These are phyloP conservation scores for Cutaneotrichosporon cavernicola DNA, from an alignment of 1,284 basidiomycete genomes.

Conservation along the genomic window DNA sequence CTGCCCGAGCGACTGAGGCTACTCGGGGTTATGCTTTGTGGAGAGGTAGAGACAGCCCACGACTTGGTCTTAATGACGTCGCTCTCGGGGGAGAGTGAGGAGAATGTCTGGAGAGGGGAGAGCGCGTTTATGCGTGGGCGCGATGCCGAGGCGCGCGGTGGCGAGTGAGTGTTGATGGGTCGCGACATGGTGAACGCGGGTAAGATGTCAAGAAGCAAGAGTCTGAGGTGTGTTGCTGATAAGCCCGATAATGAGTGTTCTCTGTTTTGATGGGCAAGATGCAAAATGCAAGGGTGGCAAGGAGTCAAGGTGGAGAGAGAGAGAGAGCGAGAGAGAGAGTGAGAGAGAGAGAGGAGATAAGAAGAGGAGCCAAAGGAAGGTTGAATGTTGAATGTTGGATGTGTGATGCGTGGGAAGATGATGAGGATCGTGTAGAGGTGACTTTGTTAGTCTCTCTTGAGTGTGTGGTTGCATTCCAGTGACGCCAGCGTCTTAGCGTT, in stretches of 20 bases:
- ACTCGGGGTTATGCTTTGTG: background rate
- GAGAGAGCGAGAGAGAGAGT: background rate
- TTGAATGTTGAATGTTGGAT: no score
- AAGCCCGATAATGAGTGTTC: background rate
- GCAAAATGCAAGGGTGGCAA: background rate
- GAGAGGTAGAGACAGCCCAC: background rate
- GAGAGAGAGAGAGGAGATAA: background rate
- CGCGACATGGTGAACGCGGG: constrained; percentile 11
- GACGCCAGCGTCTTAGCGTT: no score
- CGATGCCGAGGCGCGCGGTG: constrained; percentile 46
- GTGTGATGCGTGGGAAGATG: no score
- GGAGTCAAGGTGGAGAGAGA: background rate
- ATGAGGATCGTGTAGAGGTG: no score
- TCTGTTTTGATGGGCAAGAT: background rate
- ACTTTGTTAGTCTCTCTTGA: no score
- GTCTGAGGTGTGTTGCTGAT: background rate
- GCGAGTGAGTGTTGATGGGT: constrained; percentile 58
- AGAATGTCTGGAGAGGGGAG: constrained; percentile 49
- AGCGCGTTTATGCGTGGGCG: constrained; percentile 38
- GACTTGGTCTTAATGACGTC: background rate
- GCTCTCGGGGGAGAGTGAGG: constrained; percentile 33
- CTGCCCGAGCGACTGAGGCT: constrained; percentile 3
- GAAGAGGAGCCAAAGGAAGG: background rate
- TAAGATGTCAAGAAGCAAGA: background rate
- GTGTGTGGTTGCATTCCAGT: no score